Evolutionary conservation across 305 asterid genomes (phyloP).

Genomic region (Euphrasia arctica): DNA sequence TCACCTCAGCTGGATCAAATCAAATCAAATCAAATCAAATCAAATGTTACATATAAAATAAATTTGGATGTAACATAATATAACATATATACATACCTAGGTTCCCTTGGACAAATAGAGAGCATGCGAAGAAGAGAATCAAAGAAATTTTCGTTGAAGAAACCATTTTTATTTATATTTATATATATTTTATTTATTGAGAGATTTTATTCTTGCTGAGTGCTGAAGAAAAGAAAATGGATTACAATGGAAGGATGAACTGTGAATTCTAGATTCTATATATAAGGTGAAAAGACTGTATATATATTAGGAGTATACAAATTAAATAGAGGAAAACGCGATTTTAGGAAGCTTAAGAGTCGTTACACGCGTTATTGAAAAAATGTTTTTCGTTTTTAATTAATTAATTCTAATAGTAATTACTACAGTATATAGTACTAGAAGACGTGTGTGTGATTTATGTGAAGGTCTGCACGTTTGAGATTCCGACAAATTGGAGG

Average conservation of each 20-base stretch:
- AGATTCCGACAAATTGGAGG: slow-evolving; percentile 28
- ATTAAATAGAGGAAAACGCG: slow-evolving; percentile 5
- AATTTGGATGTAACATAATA: not conserved
- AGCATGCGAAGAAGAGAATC: slow-evolving; percentile 53
- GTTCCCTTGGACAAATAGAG: slow-evolving; percentile 51
- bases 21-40: too few relatives aligned
- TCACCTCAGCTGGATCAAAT: slow-evolving; percentile 43
- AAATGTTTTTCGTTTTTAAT: too few relatives aligned
- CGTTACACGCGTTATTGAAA: slow-evolving; percentile 18
- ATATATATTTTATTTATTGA: slow-evolving; percentile 10
- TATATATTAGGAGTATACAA: not conserved
- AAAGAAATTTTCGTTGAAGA: slow-evolving; percentile 43
- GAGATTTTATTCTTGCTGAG: not conserved
- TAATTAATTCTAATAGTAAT: not conserved
- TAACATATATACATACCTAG: slow-evolving; percentile 37
- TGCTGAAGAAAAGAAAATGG: not conserved
- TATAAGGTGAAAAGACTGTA: slow-evolving; percentile 16
- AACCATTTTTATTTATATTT: slow-evolving; percentile 30
- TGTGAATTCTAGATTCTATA: slow-evolving; percentile 17
- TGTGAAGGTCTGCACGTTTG: slow-evolving; percentile 28
- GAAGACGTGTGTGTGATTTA: slow-evolving; percentile 18
- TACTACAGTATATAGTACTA: too few relatives aligned
- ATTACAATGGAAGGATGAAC: not conserved
- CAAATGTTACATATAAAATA: not conserved
- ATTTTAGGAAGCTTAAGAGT: slow-evolving; percentile 15